Evolutionary conservation across 1,284 basidiomycete species (phyloP), one percentile per base, ranked within the genome.

Genomic region (Wolfiporia cocos): DNA sequence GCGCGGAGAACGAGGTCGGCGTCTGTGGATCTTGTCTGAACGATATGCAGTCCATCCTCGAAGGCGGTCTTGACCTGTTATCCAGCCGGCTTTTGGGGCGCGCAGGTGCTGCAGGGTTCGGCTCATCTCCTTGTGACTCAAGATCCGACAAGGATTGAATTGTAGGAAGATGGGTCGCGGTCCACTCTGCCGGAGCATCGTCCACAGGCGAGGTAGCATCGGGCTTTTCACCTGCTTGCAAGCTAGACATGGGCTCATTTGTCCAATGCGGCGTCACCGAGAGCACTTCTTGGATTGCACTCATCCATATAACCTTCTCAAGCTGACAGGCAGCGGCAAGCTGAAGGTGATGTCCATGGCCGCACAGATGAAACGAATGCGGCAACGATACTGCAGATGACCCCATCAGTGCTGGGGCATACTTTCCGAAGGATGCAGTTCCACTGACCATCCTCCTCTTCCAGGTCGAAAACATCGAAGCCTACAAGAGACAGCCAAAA

Each of bases 281-380:
- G 59, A 73, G 50, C 23, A 68, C 62, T 18, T 76, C 68, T 38
- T 69, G 71, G 34, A 93, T 74, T 10, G 79, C 78, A 23, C 68
- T 64, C 38, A 92, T 65, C 93, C 93, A 96, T 17, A 88, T 70
- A 20, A 80, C 74, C 66, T 92, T 93, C 65, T 96, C 92, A 32
- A 69, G 68, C 44, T 75, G 75, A 58, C 91, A 93, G 14, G 88
- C 76, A 0, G 89, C 85, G 6, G 86, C 87, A 18, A 95, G 67
- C 58, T 94, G 91, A 53, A 93, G 86, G 49, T 80, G 74, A 54
- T 91, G 83, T 3, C 73, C 74, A 37, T 73, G 73, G 29, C 74
- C 74, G 12, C 71, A 75, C 11, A 96, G 66, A 35, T 86, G 79
- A 59, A 96, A 86, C 21, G 87, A 86, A 56, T 79, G 84, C 2